Conservation (phyloP, 306 rosid genomes). For the Prunus mongolica region DNA sequence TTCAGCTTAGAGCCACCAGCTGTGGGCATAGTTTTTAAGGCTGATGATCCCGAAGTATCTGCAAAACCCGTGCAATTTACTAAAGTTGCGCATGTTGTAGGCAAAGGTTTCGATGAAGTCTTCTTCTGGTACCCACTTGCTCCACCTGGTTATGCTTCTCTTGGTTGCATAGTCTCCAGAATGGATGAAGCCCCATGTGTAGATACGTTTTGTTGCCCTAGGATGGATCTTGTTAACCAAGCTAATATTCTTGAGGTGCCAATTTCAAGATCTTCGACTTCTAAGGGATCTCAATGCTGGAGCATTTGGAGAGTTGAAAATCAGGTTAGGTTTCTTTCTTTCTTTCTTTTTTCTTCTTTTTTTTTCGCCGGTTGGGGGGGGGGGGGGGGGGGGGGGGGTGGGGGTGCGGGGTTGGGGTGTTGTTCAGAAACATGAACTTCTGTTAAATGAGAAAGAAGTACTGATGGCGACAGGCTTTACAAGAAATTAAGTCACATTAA, state of each 20-base stretch:
- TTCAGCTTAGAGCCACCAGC: constrained; percentile 97
- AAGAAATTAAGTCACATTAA: neutral
- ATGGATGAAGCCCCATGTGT: constrained; percentile 70
- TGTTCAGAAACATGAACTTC: neutral
- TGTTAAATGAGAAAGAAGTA: too few relatives aligned
- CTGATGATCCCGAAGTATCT: constrained; percentile 75
- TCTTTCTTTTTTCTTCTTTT: neutral
- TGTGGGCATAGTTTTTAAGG: constrained; percentile 79
- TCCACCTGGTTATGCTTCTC: constrained; percentile 97
- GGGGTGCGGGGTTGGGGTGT: neutral
- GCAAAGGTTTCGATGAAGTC: constrained; percentile 82
- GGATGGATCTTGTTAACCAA: constrained; percentile 97
- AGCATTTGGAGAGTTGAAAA: constrained; percentile 98
- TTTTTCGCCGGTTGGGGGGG: neutral
- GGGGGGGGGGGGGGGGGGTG: too few relatives aligned
- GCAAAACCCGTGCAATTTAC: constrained; percentile 92
- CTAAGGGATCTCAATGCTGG: constrained; percentile 84
- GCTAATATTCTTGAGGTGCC: constrained; percentile 80
- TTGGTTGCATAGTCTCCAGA: constrained; percentile 86
- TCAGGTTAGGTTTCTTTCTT: constrained; percentile 34
- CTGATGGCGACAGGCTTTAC: neutral
- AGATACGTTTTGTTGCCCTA: constrained; percentile 80
- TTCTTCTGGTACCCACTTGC: constrained; percentile 96
- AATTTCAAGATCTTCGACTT: constrained; percentile 77
- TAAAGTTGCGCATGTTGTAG: constrained; percentile 73